Evolutionary conservation across 83 land plant genomes (phyloP), one percentile per base, ranked within the genome.

Genomic region (Diphasiastrum complanatum): DNA sequence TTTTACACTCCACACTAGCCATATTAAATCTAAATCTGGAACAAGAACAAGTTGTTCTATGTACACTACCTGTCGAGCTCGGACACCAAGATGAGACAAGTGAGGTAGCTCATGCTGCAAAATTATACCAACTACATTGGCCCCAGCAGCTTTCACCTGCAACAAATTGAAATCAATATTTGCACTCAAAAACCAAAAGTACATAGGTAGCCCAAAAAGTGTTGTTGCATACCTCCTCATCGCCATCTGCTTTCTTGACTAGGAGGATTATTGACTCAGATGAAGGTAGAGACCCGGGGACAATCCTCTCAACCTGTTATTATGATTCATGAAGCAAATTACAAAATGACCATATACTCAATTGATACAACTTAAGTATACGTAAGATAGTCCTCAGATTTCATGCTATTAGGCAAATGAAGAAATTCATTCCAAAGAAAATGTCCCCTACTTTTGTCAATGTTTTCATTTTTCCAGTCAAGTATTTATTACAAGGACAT

Each of bases 101-200:
- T 93, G 98, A 61, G 98, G 98, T 56, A 93, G 71, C 67, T 93
- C 98, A 38, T 93, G 98, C 52, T 91, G 80, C 18, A 93, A 86
- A 5, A 93, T 68, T 4, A 93, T 84, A 16, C 98, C 96, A 14
- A 40, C 72, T 41, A 93, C 85, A 60, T 93, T 85, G 47, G 69
- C 67, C 2, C 98, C 98, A 45, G 98, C 88, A 31, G 98, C 88
- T 50, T 78, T 85, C 18, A 93, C 92, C 96, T 89, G 78, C 46
- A 22, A 30, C 16, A 16, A 6, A 27, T 28, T 29, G n/a, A 56
- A 30, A 28, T 1, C 14, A 58, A 10, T 20, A 43, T 29, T 0
- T 16, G 59, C 36, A 27, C 36, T 55, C 37, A 55, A 5, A 10
- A 55, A 55, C 18, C 63, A 43, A n/a, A 6, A 43, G 41, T 45